Evolutionary conservation across 2,329 filamentous ascomycete species (phyloP).

Genomic region (Metarhizium album): DNA sequence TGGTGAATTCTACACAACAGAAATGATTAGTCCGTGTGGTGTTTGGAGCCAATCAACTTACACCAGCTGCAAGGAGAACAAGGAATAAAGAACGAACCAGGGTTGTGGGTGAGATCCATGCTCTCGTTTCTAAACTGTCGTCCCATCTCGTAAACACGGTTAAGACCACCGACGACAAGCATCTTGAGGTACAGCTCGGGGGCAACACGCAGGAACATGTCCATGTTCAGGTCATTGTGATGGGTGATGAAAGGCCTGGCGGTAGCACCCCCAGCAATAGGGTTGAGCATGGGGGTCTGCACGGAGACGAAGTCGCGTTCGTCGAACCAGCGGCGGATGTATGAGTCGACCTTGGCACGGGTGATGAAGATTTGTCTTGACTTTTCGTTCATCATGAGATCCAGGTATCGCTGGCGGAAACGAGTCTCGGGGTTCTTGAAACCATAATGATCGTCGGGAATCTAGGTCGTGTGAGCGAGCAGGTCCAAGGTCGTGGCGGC

Average conservation of each 20-base stretch:
- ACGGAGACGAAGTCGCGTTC: conserved; percentile 84
- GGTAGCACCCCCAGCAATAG: conserved; percentile 89
- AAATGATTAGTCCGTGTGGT: neutral
- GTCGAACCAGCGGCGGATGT: conserved; percentile 83
- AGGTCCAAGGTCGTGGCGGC: neutral
- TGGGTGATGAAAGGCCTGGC: conserved; percentile 88
- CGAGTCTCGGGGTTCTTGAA: conserved; percentile 93
- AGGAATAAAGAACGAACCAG: conserved; percentile 14
- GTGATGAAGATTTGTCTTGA: conserved; percentile 77
- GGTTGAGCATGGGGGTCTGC: conserved; percentile 95
- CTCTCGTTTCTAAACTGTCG: conserved; percentile 93
- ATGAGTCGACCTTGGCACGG: conserved; percentile 77
- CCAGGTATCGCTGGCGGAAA: conserved; percentile 86
- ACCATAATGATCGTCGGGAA: conserved; percentile 79
- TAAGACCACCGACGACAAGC: conserved; percentile 83
- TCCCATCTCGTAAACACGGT: conserved; percentile 92
- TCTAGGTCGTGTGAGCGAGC: conserved; percentile 10
- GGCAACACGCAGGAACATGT: conserved; percentile 89
- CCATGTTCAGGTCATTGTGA: conserved; percentile 92
- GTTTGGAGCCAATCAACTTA: neutral
- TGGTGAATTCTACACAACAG: conserved; percentile 74
- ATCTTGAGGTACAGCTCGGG: conserved; percentile 97
- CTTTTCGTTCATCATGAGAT: conserved; percentile 91
- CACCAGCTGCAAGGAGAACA: neutral
- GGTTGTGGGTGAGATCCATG: conserved; percentile 70